Evolutionary conservation across 2,329 filamentous ascomycete species (phyloP), one percentile per base, ranked within the genome.

Genomic region (Neonectria punicea): DNA sequence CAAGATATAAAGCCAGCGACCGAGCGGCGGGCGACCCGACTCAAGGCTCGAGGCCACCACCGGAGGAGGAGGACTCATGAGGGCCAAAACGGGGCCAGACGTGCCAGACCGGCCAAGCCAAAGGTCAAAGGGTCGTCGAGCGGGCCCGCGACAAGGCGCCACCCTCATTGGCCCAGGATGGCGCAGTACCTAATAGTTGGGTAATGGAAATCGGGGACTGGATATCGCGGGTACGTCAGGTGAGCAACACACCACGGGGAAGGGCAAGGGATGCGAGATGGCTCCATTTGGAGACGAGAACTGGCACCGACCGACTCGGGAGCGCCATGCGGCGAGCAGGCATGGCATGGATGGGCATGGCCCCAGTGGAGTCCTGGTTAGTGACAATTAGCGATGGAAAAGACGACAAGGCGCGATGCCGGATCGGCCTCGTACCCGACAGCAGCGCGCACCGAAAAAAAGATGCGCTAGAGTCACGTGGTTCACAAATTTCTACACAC

Each of bases 181-280:
- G 71, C 70, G 69, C 71, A 75, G 71, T 70, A 84, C 25, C 25
- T 25, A 25, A 25, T 25, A 25, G 25, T 84, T 84, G 80, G 75
- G 82, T 84, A 84, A 84, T 84, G 72, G 73, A 84, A 84, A 84
- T 79, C 75, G 75, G 77, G 76, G 75, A 77, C 76, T 81, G 80
- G 78, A 76, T 71, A 65, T 73, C 36, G 67, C 69, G 65, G 65
- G 61, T 39, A 63, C 58, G 72, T 75, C 73, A 75, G 73, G 72
- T 74, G 72, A 73, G 72, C 72, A 74, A 67, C 66, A 70, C 69
- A 69, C 69, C 66, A 70, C 66, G 70, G 69, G 65, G 64, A 65
- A 25, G 25, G 25, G 25, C 25, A 25, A 63, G 68, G 68, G 62
- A 60, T 47, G 53, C 36, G 36, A 39, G 36, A 39, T 39, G 36